Base-by-base conservation (phyloP, 768 basidiomycete genomes). In the Boletus bicolor region DNA sequence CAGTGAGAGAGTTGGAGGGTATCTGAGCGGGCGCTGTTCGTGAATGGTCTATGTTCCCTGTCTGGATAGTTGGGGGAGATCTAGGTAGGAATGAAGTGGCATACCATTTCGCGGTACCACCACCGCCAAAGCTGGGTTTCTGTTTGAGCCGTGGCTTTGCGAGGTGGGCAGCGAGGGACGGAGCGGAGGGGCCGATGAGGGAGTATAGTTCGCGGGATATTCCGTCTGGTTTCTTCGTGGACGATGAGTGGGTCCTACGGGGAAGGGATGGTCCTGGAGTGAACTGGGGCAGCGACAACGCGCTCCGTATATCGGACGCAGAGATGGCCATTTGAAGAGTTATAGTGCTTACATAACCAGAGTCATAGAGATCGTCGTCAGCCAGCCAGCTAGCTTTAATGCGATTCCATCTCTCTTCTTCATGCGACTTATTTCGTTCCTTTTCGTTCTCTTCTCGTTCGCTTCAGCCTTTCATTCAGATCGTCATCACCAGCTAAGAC, bases 201-300 rank as follows among this genome's bases (percentile, higher is more conserved):
- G 90, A 86, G 74, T 90, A 98, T 2, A 99, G 80, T 71, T 98
- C 95, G 62, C 94, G 79, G 0, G 93, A 88, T 57, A 98, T 94
- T 19, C 96, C 95, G 19, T 93, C 91, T 4, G 91, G 91, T 72
- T 90, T 92, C 65, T 81, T 80, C 12, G 77, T 65, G 2, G 69
- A 53, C 0, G 73, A 17, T n/a, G 75, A 52, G 24, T 68, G 36
- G 4, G 73, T 56, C 61, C 81, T 87, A 63, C 80, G 82, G 2
- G 69, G 67, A 38, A 77, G 80, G 8, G 77, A 65, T 8, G 28
- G 28, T 5, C 28, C 28, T 28, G 28, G 28, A 28, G 60, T 55
- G 7, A 42, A 7, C 32, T 30, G 43, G n/a, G 77, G 70, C 3
- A 94, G 73, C 12, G 87, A 84, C 44, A 96, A 84, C 38, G 90